Conservation (phyloP, 495 filamentous ascomycete species). For the Penicillium canescens region DNA sequence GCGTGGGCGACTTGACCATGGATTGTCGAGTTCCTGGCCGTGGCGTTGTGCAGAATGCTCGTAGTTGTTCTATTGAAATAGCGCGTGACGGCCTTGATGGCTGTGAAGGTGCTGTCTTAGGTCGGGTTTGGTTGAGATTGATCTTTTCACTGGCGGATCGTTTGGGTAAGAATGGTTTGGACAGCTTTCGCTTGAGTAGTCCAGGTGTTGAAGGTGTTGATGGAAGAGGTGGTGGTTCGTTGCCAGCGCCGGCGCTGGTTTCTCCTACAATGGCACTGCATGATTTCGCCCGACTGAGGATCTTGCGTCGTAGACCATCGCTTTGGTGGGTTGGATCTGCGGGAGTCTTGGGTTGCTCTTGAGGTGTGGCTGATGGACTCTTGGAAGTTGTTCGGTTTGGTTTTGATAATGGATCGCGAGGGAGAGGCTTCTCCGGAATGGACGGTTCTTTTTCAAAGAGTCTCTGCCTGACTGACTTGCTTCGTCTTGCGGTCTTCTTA, state of each 20-base stretch:
- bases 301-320: constrained; percentile 7
- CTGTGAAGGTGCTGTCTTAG: constrained; percentile 30
- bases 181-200: constrained; percentile 28
- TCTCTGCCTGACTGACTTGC: constrained; percentile 22
- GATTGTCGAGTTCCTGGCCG: constrained; percentile 21
- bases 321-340: background rate
- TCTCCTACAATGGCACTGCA: constrained; percentile 24
- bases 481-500: constrained; percentile 11
- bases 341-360: constrained; percentile 13
- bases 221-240: constrained; percentile 17
- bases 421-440: constrained; percentile 35
- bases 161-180: constrained; percentile 29
- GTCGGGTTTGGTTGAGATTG: constrained; percentile 15
- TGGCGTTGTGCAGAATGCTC: constrained; percentile 18
- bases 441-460: constrained; percentile 23
- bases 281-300: constrained; percentile 23
- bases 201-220: constrained; percentile 24
- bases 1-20: constrained; percentile 5
- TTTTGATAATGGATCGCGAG: constrained; percentile 29
- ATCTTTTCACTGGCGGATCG: constrained; percentile 22
- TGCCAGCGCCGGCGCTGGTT: constrained; percentile 2
- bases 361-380: constrained; percentile 13
- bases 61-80: constrained; percentile 31
- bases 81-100: constrained; percentile 25
- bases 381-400: constrained; percentile 2